Evolutionary conservation across 2,329 filamentous ascomycete genomes (phyloP).

Genomic region (Ophiocordyceps camponoti-saundersi): DNA sequence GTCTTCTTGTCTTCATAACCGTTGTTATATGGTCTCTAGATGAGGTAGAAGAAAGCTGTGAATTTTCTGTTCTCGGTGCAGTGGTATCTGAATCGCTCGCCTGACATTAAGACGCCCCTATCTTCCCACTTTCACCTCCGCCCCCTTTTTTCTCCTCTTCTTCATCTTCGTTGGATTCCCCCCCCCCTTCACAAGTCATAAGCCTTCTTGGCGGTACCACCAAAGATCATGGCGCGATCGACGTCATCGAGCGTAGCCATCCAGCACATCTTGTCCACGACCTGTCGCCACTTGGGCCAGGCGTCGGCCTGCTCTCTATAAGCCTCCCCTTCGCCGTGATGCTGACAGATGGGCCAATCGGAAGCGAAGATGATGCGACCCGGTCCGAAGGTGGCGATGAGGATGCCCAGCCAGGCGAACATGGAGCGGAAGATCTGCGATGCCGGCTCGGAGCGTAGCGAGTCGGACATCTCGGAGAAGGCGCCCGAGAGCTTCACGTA

Average conservation of each 20-base stretch:
- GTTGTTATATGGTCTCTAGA: too few relatives aligned
- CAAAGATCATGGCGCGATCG: slow-evolving; percentile 53
- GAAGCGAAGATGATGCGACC: slow-evolving; percentile 73
- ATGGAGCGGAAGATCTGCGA: slow-evolving; percentile 45
- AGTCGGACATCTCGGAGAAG: slow-evolving; percentile 59
- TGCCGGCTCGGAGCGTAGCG: slow-evolving; percentile 28
- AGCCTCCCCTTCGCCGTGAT: slow-evolving; percentile 21
- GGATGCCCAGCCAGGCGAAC: slow-evolving; percentile 53
- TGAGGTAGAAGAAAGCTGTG: too few relatives aligned
- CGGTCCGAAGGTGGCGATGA: slow-evolving; percentile 57
- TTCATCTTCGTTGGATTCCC: too few relatives aligned
- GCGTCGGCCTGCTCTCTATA: slow-evolving; percentile 19
- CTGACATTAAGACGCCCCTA: too few relatives aligned
- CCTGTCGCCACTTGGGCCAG: slow-evolving; percentile 59
- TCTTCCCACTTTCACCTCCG: too few relatives aligned
- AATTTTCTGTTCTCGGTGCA: too few relatives aligned
- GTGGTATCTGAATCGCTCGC: too few relatives aligned
- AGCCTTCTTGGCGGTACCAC: slow-evolving; percentile 51
- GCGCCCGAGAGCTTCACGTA: slow-evolving; percentile 86
- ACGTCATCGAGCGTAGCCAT: slow-evolving; percentile 43
- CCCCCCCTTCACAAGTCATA: slow-evolving; percentile 34
- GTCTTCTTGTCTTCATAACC: too few relatives aligned
- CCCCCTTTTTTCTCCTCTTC: neutral
- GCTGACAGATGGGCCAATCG: slow-evolving; percentile 85
- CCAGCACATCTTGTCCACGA: slow-evolving; percentile 52